A percentile compares a stretch with the other conserved stretches of the same genome.
Evolutionary conservation across 1,284 basidiomycete genomes (phyloP).

Genomic region (Trichosporon coremiiforme): DNA sequence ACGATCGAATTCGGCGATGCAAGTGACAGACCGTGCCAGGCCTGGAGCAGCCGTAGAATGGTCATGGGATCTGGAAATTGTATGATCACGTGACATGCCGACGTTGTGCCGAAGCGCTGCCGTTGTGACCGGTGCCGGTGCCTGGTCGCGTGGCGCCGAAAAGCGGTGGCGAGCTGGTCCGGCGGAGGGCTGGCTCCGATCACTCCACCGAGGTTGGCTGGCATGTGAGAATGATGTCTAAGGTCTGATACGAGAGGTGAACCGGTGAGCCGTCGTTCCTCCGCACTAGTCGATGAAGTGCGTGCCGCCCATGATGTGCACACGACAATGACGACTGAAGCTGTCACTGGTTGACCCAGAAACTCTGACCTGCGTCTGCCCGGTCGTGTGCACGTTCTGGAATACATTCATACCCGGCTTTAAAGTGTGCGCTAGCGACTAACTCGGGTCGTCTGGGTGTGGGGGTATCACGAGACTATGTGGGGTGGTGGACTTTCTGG

Average conservation of each 20-base stretch:
- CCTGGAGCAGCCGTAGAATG: not conserved
- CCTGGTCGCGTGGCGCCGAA: not conserved
- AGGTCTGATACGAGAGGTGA: not conserved
- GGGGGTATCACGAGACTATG: not conserved
- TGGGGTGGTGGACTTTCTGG: not conserved
- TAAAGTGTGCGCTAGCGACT: not conserved
- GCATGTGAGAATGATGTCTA: not conserved
- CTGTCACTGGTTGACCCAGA: not conserved
- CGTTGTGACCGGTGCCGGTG: not conserved
- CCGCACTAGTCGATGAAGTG: not conserved
- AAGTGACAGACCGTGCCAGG: not conserved
- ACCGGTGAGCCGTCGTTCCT: not conserved
- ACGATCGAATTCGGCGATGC: constrained; percentile 1
- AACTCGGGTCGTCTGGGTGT: not conserved
- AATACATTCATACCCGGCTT: not conserved
- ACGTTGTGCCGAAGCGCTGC: not conserved
- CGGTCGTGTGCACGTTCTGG: not conserved
- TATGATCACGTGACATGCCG: not conserved
- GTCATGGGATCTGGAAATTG: constrained; percentile 1
- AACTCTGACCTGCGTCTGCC: not conserved
- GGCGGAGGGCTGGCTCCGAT: constrained; percentile 8
- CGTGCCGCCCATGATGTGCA: not conserved
- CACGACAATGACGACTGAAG: not conserved
- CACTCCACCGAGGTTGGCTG: not conserved
- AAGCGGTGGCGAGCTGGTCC: not conserved